Evolutionary conservation across 2,329 filamentous ascomycete genomes (phyloP).

Genomic region (Pestalotiopsis sp.): DNA sequence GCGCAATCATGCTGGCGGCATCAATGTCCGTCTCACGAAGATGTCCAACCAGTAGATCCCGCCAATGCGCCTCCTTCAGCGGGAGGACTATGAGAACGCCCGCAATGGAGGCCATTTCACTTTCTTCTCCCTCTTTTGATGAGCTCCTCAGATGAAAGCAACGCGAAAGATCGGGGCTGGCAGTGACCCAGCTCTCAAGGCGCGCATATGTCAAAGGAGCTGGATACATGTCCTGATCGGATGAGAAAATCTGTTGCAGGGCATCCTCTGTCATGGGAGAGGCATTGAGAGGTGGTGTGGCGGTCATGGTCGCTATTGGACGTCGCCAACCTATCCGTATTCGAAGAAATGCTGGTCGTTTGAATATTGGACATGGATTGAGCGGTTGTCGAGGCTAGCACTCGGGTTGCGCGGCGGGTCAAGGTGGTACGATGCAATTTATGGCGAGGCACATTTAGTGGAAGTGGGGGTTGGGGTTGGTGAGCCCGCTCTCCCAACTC

Average conservation of each 20-base stretch:
- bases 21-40: constrained; percentile 33
- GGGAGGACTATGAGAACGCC: constrained; percentile 37
- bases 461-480: neutral
- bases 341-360: no score
- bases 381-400: no score
- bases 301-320: neutral
- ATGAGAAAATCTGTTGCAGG: constrained; percentile 27
- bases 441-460: no score
- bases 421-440: no score
- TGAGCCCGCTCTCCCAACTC: neutral
- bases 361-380: no score
- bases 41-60: constrained; percentile 29
- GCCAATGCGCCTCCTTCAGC: constrained; percentile 27
- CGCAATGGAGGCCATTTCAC: neutral
- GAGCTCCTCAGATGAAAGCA: constrained; percentile 21
- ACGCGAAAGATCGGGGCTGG: constrained; percentile 29
- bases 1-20: constrained; percentile 27
- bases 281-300: neutral
- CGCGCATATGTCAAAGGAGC: constrained; percentile 32
- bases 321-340: neutral
- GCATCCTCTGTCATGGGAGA: constrained; percentile 20
- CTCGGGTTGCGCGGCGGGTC: no score
- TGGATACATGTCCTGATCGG: constrained; percentile 38
- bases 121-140: neutral
- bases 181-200: constrained; percentile 31